Conservation (phyloP, 495 filamentous ascomycete genomes). For the Staphylotrichum tortipilum region DNA sequence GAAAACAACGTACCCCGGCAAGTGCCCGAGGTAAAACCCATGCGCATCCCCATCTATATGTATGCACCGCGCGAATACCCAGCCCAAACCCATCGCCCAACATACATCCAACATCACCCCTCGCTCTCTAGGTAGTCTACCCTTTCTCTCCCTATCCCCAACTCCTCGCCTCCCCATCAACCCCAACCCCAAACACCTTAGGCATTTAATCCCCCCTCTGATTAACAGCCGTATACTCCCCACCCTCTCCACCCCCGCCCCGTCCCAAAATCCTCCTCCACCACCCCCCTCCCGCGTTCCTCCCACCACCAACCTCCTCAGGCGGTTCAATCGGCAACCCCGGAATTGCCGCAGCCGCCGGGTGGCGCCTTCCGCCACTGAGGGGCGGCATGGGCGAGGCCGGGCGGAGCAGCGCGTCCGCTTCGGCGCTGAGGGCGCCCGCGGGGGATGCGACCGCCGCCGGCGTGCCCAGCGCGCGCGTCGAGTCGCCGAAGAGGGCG, state of each 20-base stretch:
- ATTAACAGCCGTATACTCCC: slow-evolving; percentile 34
- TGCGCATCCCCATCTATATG: slow-evolving; percentile 23
- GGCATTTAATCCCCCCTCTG: slow-evolving; percentile 35
- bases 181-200: too few species aligned
- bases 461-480: slow-evolving; percentile 55
- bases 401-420: slow-evolving; percentile 61
- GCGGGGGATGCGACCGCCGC: slow-evolving; percentile 44
- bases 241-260: slow-evolving; percentile 20
- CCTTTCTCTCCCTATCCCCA: too few species aligned
- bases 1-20: background rate
- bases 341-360: slow-evolving; percentile 21
- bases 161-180: too few species aligned
- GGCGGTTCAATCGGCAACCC: slow-evolving; percentile 35
- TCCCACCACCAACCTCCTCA: slow-evolving; percentile 19
- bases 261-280: slow-evolving; percentile 39
- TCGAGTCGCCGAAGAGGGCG: slow-evolving; percentile 78
- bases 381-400: slow-evolving; percentile 71
- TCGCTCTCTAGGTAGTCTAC: too few species aligned
- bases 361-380: slow-evolving; percentile 34
- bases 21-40: background rate
- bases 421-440: slow-evolving; percentile 47
- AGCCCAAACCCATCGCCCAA: slow-evolving; percentile 3
- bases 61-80: slow-evolving; percentile 15
- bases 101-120: background rate
- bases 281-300: slow-evolving; percentile 32